Evolutionary conservation across 2,329 filamentous ascomycete species (phyloP).

Genomic region (Diplodia mutila): DNA sequence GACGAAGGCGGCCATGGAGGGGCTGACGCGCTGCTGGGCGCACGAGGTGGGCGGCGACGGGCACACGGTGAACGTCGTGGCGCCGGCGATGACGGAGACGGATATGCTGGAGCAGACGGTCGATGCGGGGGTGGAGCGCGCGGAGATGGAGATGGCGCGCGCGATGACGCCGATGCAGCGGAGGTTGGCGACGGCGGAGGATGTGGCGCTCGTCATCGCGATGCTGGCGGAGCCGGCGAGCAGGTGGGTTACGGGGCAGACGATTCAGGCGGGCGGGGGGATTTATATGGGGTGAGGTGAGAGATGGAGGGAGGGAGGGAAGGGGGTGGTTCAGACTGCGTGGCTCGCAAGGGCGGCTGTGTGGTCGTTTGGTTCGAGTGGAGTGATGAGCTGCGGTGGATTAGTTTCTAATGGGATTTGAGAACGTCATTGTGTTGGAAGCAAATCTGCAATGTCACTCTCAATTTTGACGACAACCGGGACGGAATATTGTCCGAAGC

Average conservation of each 20-base stretch:
- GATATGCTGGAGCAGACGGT: conserved; percentile 54
- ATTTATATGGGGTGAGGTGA: conserved; percentile 36
- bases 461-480: no score
- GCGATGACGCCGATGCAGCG: conserved; percentile 56
- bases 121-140: conserved; percentile 48
- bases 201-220: conserved; percentile 60
- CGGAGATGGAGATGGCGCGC: conserved; percentile 53
- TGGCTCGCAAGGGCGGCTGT: no score
- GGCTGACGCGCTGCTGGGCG: conserved; percentile 62
- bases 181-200: conserved; percentile 57
- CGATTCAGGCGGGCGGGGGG: conserved; percentile 60
- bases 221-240: conserved; percentile 56
- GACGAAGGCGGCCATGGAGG: conserved; percentile 80
- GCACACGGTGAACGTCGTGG: conserved; percentile 64
- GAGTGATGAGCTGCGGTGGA: no score
- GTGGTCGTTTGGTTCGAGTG: no score
- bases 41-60: conserved; percentile 60
- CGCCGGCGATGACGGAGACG: conserved; percentile 62
- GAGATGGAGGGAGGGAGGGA: neutral
- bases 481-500: no score
- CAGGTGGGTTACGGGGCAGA: conserved; percentile 55
- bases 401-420: no score
- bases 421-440: no score
- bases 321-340: no score
- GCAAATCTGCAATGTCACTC: no score